Evolutionary conservation across 2,329 filamentous ascomycete genomes (phyloP), one percentile per base, ranked within the genome.

Genomic region (Colletotrichum magnum): DNA sequence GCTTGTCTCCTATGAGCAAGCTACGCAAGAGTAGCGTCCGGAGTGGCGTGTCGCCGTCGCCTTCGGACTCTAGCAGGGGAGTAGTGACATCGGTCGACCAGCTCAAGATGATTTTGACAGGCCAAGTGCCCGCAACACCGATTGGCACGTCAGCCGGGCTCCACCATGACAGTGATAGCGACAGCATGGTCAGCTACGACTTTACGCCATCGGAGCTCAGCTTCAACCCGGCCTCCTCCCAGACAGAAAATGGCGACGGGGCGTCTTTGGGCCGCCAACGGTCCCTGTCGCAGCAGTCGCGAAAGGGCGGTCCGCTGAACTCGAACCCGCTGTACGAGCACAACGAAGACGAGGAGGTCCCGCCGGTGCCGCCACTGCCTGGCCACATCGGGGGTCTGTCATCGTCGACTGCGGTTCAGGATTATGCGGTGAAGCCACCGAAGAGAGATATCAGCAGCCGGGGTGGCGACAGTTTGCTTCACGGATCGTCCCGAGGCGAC

Each of bases 111-210:
- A 87, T 89, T 18, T 79, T 92, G 16, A 85, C 85, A 0, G 89
- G 89, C 41, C 85, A 87, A 50, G 73, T 81, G 39, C 77, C 76
- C 4, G 78, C 78, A 45, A 82, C 82, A 50, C 80, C 80, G 15
- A 80, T 78, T 53, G 79, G 81, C 47, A 76, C 79, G 58, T 77
- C 79, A 28, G 80, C 81, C 2, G 78, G 79, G 10, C 71, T 75
- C 5, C 84, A 86, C 59, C 88, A 87, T 68, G 83, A 85, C 72
- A 87, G 84, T 62, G 89, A 85, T 75, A 86, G 83, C 65, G 92
- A 94, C 62, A 93, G 90, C 77, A 88, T 94, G 84, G 87, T 92
- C 71, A 93, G 90, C 80, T 92, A 90, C 72, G 91, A 93, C 65
- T 86, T 88, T 72, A 87, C 88, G 52, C 84, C 88, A n/a, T 92